Percentiles rank a stretch among this genome's conserved stretches.
These are phyloP conservation scores for Penicillium paradoxum DNA, from an alignment of 495 filamentous ascomycete genomes.

Conservation along the genomic window DNA sequence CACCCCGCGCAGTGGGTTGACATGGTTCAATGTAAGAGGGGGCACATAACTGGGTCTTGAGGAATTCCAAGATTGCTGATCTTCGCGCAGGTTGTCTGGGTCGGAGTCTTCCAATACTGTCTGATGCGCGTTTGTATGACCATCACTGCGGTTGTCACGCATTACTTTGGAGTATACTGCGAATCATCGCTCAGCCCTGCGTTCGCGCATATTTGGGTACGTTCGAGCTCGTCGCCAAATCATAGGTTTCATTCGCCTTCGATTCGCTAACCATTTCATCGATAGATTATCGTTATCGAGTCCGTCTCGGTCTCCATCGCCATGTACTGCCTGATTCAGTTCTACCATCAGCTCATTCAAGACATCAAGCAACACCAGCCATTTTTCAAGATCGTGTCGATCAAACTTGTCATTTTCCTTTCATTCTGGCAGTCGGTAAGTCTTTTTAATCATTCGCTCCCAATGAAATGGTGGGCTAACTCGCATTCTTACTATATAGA, in stretches of 20 bases:
- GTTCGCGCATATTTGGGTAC: conserved; percentile 81
- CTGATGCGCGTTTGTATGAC: conserved; percentile 83
- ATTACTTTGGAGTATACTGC: conserved; percentile 68
- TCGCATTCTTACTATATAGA: conserved; percentile 26
- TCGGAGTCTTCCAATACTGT: conserved; percentile 86
- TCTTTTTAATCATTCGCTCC: neutral
- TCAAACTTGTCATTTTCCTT: conserved; percentile 92
- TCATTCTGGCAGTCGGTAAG: conserved; percentile 83
- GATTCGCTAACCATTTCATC: neutral
- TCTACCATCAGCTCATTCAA: conserved; percentile 70
- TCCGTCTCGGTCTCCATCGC: conserved; percentile 72
- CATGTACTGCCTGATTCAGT: conserved; percentile 90
- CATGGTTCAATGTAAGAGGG: conserved; percentile 75
- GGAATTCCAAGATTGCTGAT: conserved; percentile 1
- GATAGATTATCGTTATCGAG: conserved; percentile 63
- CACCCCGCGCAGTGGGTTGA: conserved; percentile 75
- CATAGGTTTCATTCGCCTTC: conserved; percentile 47
- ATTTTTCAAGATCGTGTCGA: conserved; percentile 79
- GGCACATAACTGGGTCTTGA: neutral
- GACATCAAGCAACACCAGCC: conserved; percentile 67
- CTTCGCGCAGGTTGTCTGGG: conserved; percentile 65
- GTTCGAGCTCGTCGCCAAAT: conserved; percentile 28
- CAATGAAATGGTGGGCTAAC: neutral
- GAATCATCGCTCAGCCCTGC: conserved; percentile 69
- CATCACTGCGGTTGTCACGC: conserved; percentile 67